These are phyloP conservation scores for Penicillium occitanis DNA, from an alignment of 2,329 filamentous ascomycete genomes.

Conservation along the genomic window DNA sequence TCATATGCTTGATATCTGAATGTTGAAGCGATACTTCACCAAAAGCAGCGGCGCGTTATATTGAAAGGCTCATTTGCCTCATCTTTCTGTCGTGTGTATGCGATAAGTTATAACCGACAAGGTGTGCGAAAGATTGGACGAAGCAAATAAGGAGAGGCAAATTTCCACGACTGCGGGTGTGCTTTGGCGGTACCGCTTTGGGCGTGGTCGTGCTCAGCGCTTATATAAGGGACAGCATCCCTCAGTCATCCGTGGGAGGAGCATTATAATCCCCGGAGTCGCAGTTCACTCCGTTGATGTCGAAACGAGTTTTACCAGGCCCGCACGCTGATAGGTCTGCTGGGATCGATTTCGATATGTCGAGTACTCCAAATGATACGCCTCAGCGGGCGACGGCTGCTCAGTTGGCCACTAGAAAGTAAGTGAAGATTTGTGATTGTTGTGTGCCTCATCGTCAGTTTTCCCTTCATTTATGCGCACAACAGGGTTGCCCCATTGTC, in stretches of 20 bases:
- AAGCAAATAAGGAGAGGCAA: background rate
- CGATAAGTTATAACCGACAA: background rate
- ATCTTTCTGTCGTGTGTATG: background rate
- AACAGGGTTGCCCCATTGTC: background rate
- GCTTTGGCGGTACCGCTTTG: background rate
- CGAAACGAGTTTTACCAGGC: constrained; percentile 21
- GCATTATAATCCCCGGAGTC: background rate
- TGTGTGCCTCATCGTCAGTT: background rate
- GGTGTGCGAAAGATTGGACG: background rate
- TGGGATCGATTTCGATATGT: constrained; percentile 35
- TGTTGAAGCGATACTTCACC: background rate
- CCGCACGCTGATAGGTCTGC: constrained; percentile 20
- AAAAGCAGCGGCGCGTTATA: background rate
- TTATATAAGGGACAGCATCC: background rate
- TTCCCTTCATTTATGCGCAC: background rate
- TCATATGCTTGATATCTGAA: constrained; percentile 5
- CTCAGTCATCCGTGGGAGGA: background rate
- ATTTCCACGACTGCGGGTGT: background rate
- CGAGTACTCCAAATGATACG: constrained; percentile 45
- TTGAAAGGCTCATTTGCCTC: background rate
- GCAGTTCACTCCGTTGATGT: constrained; percentile 18
- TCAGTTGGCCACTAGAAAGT: constrained; percentile 57
- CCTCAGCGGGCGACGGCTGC: constrained; percentile 55
- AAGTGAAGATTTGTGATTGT: constrained; percentile 38
- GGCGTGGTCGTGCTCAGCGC: background rate